Percentiles rank a stretch among this genome's conserved stretches.
These are phyloP conservation scores for Hyphodiscus sp. DNA, from an alignment of 2,329 filamentous ascomycete genomes.

Conservation along the genomic window DNA sequence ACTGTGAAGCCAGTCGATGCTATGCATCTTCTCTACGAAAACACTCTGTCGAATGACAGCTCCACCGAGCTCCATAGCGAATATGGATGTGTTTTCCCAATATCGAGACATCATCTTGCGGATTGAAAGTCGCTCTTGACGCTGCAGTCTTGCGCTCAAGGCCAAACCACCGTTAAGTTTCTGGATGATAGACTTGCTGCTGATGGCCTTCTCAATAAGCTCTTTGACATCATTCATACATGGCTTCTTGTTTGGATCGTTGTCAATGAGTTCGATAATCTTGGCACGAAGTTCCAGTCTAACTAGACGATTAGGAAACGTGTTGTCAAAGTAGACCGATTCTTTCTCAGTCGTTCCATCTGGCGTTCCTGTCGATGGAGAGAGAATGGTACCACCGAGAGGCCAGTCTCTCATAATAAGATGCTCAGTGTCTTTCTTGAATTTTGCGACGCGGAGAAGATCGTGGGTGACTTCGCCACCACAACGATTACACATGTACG, in stretches of 20 bases:
- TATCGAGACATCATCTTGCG: conserved; percentile 66
- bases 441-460: conserved; percentile 54
- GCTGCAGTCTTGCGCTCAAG: conserved; percentile 16
- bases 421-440: conserved; percentile 46
- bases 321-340: conserved; percentile 26
- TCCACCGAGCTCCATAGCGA: conserved; percentile 58
- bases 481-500: conserved; percentile 45
- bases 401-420: conserved; percentile 43
- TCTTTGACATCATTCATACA: conserved; percentile 46
- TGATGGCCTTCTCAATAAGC: conserved; percentile 42
- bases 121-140: conserved; percentile 38
- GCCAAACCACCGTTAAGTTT: conserved; percentile 32
- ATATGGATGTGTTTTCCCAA: conserved; percentile 60
- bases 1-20: conserved; percentile 72
- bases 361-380: conserved; percentile 45
- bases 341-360: conserved; percentile 25
- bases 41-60: conserved; percentile 60
- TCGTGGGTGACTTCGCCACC: conserved; percentile 45
- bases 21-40: conserved; percentile 68
- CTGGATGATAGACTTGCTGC: conserved; percentile 32
- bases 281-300: conserved; percentile 36
- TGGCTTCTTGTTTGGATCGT: conserved; percentile 24
- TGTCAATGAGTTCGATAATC: conserved; percentile 36
- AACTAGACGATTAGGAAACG: conserved; percentile 56
- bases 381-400: conserved; percentile 63